Percentiles rank a stretch among this genome's conserved stretches.
Conservation (phyloP, 192 early-diverging fungal species). For the Spinellus fusiger region DNA sequence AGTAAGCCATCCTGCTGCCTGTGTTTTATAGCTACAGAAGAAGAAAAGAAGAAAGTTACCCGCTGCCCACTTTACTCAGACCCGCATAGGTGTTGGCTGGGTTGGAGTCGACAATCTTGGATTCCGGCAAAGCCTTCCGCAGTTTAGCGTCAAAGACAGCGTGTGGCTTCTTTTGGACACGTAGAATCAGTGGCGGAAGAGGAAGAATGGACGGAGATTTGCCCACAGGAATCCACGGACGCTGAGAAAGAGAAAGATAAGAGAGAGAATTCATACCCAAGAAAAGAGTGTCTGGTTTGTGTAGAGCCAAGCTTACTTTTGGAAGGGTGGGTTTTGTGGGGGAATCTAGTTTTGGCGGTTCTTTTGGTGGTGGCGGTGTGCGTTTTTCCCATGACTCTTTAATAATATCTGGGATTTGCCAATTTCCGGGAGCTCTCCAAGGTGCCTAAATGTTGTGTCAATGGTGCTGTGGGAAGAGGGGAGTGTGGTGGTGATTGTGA, state of each 20-base stretch:
- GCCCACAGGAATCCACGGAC: slow-evolving; percentile 30
- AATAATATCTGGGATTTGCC: slow-evolving; percentile 32
- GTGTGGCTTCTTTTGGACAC: slow-evolving; percentile 18
- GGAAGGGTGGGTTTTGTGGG: neutral
- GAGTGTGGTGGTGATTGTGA: too few species aligned
- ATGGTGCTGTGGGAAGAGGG: neutral
- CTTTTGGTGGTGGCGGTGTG: neutral
- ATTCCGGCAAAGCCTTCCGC: slow-evolving; percentile 19
- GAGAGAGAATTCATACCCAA: neutral
- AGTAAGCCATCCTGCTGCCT: neutral
- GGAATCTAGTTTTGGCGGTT: neutral
- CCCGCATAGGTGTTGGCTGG: slow-evolving; percentile 22
- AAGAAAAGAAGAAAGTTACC: slow-evolving; percentile 6
- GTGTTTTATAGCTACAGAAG: neutral
- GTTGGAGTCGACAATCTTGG: slow-evolving; percentile 26
- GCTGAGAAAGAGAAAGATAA: slow-evolving; percentile 4
- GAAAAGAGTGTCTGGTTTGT: neutral
- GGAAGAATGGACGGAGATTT: slow-evolving; percentile 20
- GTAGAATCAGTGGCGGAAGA: slow-evolving; percentile 17
- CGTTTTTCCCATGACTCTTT: slow-evolving; percentile 19
- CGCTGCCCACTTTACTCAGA: slow-evolving; percentile 22
- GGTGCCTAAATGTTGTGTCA: slow-evolving; percentile 1
- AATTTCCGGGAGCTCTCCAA: slow-evolving; percentile 21
- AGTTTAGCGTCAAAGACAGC: slow-evolving; percentile 30
- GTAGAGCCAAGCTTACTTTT: neutral